Percentiles rank a stretch among this genome's conserved stretches.
phyloP scores from a whole-genome alignment of 2,329 filamentous ascomycete species.

The Colletotrichum australisinense region DNA sequence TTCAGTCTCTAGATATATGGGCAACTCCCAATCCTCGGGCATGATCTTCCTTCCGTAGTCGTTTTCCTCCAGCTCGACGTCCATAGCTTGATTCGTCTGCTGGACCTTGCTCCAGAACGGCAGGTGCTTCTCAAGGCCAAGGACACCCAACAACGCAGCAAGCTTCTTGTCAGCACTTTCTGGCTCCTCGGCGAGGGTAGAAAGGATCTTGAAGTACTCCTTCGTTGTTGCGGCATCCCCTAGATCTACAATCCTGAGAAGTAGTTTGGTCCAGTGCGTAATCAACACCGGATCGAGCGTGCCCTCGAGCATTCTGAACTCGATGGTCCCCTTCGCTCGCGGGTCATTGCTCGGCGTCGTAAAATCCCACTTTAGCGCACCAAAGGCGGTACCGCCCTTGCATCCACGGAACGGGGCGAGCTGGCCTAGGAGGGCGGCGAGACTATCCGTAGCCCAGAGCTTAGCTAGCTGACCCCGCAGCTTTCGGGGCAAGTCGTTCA shows the following conservation, averaged over 20 bases:
- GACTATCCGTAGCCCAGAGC: background rate
- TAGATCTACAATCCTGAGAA: background rate
- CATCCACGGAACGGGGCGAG: background rate
- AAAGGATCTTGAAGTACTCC: background rate
- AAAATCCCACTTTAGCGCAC: background rate
- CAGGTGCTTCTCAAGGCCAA: background rate
- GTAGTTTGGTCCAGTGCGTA: background rate
- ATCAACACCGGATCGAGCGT: constrained; percentile 22
- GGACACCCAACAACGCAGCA: background rate
- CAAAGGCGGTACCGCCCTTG: background rate
- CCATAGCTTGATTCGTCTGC: background rate
- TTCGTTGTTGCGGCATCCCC: background rate
- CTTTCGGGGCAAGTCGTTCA: background rate
- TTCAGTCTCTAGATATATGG: too few relatives aligned
- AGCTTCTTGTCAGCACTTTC: background rate
- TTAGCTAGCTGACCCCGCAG: background rate
- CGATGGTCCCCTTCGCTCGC: constrained; percentile 5
- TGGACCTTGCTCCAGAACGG: background rate
- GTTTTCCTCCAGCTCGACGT: background rate
- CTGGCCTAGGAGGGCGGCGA: background rate
- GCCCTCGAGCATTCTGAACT: constrained; percentile 23
- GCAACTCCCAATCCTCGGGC: background rate
- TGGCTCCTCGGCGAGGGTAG: background rate
- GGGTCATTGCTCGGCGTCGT: too few relatives aligned
- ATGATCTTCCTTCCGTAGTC: background rate